phyloP scores from a whole-genome alignment of 495 filamentous ascomycete species.

The Penicillium bovifimosum region DNA sequence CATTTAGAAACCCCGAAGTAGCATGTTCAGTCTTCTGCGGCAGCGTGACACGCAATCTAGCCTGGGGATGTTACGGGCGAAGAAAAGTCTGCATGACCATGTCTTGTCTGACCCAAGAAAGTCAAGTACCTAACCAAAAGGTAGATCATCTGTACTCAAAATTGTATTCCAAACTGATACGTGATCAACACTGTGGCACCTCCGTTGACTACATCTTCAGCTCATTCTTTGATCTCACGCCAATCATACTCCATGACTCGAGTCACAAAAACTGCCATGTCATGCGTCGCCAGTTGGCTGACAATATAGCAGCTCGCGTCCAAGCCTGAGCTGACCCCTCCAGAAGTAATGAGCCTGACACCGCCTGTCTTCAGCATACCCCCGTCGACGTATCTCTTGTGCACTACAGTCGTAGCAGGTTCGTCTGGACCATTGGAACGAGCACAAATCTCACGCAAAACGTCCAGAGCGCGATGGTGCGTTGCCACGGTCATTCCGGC shows the following conservation, averaged over 20 bases:
- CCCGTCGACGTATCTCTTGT: slow-evolving; percentile 71
- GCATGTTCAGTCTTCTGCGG: background rate
- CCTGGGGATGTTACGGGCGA: background rate
- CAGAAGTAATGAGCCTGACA: slow-evolving; percentile 69
- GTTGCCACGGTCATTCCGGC: slow-evolving; percentile 69
- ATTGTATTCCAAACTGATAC: background rate
- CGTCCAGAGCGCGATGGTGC: slow-evolving; percentile 63
- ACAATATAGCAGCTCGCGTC: slow-evolving; percentile 77
- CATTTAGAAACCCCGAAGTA: background rate
- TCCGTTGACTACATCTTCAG: background rate
- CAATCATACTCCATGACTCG: slow-evolving; percentile 65
- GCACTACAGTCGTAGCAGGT: slow-evolving; percentile 67
- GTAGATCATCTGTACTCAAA: background rate
- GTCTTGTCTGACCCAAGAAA: background rate
- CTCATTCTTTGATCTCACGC: slow-evolving; percentile 55
- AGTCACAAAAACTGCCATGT: slow-evolving; percentile 62
- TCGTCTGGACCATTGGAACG: slow-evolving; percentile 25
- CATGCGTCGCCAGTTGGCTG: slow-evolving; percentile 62
- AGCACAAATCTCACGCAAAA: slow-evolving; percentile 56
- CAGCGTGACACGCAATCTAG: background rate
- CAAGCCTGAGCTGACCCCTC: slow-evolving; percentile 69
- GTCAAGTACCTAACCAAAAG: background rate
- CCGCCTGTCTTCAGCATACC: slow-evolving; percentile 57
- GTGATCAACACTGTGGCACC: background rate
- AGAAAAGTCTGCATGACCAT: background rate